Conservation (phyloP, 225 moss, liverwort and hornwort genomes). For the Pseudoscleropodium purum region DNA sequence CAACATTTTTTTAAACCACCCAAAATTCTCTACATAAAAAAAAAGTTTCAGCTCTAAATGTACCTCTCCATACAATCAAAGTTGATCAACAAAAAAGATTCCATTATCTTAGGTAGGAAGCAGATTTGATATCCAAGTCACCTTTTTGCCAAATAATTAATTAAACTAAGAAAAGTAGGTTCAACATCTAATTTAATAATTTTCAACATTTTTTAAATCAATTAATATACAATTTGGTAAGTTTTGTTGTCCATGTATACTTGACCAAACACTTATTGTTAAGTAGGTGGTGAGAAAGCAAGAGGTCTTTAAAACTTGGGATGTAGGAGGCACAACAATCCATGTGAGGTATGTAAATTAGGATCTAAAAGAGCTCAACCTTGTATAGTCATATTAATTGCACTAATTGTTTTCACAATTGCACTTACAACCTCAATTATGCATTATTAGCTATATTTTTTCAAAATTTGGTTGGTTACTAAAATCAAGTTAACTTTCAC, state of each 20-base stretch:
- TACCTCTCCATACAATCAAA: not conserved
- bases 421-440: not conserved
- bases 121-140: too few relatives aligned
- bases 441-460: not conserved
- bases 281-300: not conserved
- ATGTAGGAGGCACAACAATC: not conserved
- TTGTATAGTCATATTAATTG: not conserved
- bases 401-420: not conserved
- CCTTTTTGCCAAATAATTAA: not conserved
- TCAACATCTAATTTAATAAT: not conserved
- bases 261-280: not conserved
- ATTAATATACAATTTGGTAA: not conserved
- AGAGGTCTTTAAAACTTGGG: fast-evolving
- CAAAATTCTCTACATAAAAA: not conserved
- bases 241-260: not conserved
- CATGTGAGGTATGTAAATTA: not conserved
- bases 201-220: not conserved
- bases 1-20: too few relatives aligned
- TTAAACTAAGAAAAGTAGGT: not conserved
- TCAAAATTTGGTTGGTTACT: fast-evolving
- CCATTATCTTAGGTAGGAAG: too few relatives aligned
- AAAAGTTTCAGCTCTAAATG: not conserved
- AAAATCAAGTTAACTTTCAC: not conserved
- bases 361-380: not conserved
- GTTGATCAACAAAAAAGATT: not conserved